Evolutionary conservation across 2,329 filamentous ascomycete genomes (phyloP).

Genomic region (Cladosporium sp.): DNA sequence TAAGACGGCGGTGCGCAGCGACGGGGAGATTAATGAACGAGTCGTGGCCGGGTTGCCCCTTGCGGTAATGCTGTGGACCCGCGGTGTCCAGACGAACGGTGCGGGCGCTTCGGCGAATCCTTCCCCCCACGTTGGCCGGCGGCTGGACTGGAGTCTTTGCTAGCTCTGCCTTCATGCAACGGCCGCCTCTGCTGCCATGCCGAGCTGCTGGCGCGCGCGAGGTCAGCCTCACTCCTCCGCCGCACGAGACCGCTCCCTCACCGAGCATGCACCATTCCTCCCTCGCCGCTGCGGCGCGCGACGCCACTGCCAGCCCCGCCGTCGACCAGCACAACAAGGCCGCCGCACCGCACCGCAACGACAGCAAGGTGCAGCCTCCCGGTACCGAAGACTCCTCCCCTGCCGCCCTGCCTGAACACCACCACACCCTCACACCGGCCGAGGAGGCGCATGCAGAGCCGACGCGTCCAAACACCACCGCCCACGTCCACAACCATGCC

Average conservation of each 20-base stretch:
- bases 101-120: background rate
- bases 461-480: slow-evolving; percentile 1
- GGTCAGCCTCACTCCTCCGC: no score
- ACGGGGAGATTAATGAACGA: no score
- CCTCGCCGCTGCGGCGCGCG: slow-evolving; percentile 3
- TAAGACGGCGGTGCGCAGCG: no score
- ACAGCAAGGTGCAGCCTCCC: background rate
- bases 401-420: background rate
- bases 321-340: background rate
- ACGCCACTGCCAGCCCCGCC: background rate
- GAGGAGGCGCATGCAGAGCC: background rate
- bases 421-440: background rate
- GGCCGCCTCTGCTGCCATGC: background rate
- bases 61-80: no score
- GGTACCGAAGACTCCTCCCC: background rate
- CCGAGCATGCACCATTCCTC: background rate
- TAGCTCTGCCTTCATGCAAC: background rate
- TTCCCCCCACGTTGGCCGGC: background rate
- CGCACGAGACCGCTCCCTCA: no score
- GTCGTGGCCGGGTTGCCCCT: no score
- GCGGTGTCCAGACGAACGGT: no score
- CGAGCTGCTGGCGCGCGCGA: background rate
- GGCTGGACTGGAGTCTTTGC: background rate
- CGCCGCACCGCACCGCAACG: background rate
- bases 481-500: slow-evolving; percentile 4